Conservation (phyloP, 2,329 filamentous ascomycete species). For the Fusarium fujikuroi region DNA sequence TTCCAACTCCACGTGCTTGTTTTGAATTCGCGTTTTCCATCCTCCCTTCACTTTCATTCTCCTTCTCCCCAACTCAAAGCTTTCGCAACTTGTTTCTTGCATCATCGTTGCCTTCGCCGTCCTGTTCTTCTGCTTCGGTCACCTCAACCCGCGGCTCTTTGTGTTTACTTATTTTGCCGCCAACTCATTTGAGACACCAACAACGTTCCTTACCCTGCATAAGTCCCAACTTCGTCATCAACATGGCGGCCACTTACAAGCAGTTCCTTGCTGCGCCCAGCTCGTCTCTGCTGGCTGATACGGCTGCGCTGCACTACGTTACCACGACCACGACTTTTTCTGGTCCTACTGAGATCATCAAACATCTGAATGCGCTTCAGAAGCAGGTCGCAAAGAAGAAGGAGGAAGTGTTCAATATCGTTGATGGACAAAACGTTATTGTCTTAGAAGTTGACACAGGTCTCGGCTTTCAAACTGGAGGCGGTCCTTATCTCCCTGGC, state of each 20-base stretch:
- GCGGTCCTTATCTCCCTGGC: conserved; percentile 86
- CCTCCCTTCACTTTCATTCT: conserved; percentile 30
- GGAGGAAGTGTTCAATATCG: conserved; percentile 76
- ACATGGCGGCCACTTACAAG: conserved; percentile 69
- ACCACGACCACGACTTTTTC: conserved; percentile 82
- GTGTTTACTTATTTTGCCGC: neutral
- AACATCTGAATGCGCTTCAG: conserved; percentile 78
- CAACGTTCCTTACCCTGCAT: conserved; percentile 15
- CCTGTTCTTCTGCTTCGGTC: conserved; percentile 12
- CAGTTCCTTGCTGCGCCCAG: conserved; percentile 76
- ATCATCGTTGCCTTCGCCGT: conserved; percentile 3
- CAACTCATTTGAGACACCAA: conserved; percentile 8
- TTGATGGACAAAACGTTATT: conserved; percentile 77
- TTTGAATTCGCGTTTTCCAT: conserved; percentile 39
- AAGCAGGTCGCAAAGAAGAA: conserved; percentile 85
- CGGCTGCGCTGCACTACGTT: conserved; percentile 85
- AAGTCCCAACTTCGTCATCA: conserved; percentile 35
- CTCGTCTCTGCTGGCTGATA: conserved; percentile 69
- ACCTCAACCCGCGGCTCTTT: conserved; percentile 20
- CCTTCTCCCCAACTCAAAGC: neutral
- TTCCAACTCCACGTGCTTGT: conserved; percentile 45
- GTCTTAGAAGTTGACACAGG: conserved; percentile 88
- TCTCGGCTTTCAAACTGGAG: conserved; percentile 82
- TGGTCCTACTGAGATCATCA: conserved; percentile 79
- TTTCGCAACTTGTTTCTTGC: conserved; percentile 10